Base-by-base conservation (phyloP, 179 eudicot genomes). In the Spinacia oleracea region DNA sequence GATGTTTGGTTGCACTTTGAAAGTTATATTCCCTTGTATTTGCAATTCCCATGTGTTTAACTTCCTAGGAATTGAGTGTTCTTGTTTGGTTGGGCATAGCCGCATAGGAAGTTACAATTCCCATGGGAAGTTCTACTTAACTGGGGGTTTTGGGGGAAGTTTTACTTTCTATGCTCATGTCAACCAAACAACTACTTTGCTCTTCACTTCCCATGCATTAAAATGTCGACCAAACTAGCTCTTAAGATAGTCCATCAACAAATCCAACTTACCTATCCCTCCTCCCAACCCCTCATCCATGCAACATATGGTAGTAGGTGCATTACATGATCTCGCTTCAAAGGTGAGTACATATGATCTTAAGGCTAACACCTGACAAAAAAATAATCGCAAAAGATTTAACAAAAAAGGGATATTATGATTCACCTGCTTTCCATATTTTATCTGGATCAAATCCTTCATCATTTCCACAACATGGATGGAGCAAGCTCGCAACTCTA, bases 401-500 rank as follows among this genome's bases (percentile, higher is more conserved):
- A 67, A 67, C 1, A 10, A 66, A 9, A 1, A 31, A 10, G 50
- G 34, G 55, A 55, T 21, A 53, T 20, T 27, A 34, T 6, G 32
- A 62, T 45, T 31, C 15, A 91, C 98, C 97, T 86, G 91, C 72
- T 92, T 91, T 80, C 92, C 90, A 74, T 83, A 75, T 77, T 87
- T 91, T 60, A 65, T 72, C 79, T 23, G 73, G 74, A 94, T 81
- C 82, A 85, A 80, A 56, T 93, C 98, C 87, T 88, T 91, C 83
- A 91, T 88, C 73, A 87, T 86, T 85, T 91, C 97, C 18, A 93
- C 92, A 64, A 93, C 94, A 79, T 89, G 85, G 60, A 94, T 81
- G 21, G 93, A 78, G 87, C 97, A 94, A 65, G 98, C 96, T 74
- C 94, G 86, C 42, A 90, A 79, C 77, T 92, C 96, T 12, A 94